phyloP scores from a whole-genome alignment of 2,329 filamentous ascomycete genomes.

The Phaeosphaeria sp. region DNA sequence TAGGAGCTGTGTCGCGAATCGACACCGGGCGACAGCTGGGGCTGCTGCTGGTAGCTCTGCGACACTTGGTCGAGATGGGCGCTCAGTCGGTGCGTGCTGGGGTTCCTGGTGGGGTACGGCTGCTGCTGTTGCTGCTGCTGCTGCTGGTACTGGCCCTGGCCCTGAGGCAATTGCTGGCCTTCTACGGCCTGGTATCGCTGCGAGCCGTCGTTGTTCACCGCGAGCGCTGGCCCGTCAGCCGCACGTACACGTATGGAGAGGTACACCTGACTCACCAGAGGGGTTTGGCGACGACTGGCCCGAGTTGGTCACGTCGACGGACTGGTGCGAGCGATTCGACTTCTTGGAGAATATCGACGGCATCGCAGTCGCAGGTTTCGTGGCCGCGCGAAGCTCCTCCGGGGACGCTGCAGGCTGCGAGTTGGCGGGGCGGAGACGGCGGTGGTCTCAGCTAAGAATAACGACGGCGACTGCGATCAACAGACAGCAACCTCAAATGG shows the following conservation, averaged over 20 bases:
- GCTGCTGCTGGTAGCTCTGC: conserved; percentile 37
- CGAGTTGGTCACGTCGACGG: conserved; percentile 40
- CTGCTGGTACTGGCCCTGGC: conserved; percentile 13
- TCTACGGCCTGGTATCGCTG: conserved; percentile 35
- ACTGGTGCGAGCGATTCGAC: conserved; percentile 48
- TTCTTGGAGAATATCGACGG: conserved; percentile 44
- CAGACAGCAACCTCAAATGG: conserved; percentile 11
- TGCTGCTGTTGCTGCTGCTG: conserved; percentile 10
- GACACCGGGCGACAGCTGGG: conserved; percentile 29
- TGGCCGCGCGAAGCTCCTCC: conserved; percentile 22
- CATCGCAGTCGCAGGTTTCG: conserved; percentile 36
- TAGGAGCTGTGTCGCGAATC: conserved; percentile 29
- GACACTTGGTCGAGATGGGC: conserved; percentile 38
- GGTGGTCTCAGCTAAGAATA: conserved; percentile 44
- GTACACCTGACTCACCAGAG: conserved; percentile 35
- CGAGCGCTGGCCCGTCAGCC: conserved; percentile 43
- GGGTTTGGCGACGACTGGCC: conserved; percentile 44
- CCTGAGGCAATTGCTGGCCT: conserved; percentile 21
- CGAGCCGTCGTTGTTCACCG: conserved; percentile 42
- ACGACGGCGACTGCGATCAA: conserved; percentile 25
- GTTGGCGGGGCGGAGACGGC: conserved; percentile 23
- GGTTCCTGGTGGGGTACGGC: conserved; percentile 30
- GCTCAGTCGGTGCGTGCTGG: conserved; percentile 41
- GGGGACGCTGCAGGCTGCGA: conserved; percentile 17
- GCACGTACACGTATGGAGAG: conserved; percentile 32